These are phyloP conservation scores for Hericium rajendrae DNA, from an alignment of 768 basidiomycete species.

Conservation along the genomic window DNA sequence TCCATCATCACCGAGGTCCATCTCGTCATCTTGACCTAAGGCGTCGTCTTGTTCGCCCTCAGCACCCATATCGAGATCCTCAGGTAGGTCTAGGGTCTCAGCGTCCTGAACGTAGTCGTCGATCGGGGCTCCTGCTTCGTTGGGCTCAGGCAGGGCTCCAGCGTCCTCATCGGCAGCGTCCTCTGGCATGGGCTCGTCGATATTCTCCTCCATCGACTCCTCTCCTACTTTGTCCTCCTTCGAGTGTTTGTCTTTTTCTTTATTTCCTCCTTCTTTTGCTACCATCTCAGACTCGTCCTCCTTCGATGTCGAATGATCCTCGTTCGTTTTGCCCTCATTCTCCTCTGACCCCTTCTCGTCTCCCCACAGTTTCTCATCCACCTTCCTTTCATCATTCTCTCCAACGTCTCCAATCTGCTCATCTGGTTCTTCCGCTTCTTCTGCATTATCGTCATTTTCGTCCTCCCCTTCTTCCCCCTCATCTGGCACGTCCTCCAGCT, in stretches of 20 bases:
- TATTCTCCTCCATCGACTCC: conserved; percentile 18
- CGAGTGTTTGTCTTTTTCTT: conserved; percentile 24
- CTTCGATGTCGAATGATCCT: conserved; percentile 49
- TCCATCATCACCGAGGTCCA: conserved; percentile 16
- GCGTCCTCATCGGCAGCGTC: conserved; percentile 29
- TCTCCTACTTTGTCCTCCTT: conserved; percentile 18
- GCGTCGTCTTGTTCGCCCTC: conserved; percentile 14
- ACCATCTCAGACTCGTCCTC: conserved; percentile 55
- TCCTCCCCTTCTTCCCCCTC: conserved; percentile 39
- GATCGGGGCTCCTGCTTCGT: conserved; percentile 54
- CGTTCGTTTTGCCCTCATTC: conserved; percentile 45
- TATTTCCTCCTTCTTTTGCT: conserved; percentile 60
- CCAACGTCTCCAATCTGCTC: conserved; percentile 81
- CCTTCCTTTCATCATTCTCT: conserved; percentile 66
- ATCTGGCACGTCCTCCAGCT: conserved; percentile 75
- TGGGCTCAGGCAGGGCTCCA: conserved; percentile 27
- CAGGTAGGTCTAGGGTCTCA: conserved; percentile 81
- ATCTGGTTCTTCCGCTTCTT: conserved; percentile 61
- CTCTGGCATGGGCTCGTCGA: conserved; percentile 22
- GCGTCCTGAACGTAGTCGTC: conserved; percentile 73
- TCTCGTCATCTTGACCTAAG: conserved; percentile 20
- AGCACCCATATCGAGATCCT: conserved; percentile 57
- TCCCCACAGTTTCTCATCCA: conserved; percentile 98
- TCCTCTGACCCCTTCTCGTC: conserved; percentile 59
- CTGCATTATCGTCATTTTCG: conserved; percentile 32